Base-by-base conservation (phyloP, 2,329 filamentous ascomycete species). In the Trichoderma lentiforme region DNA sequence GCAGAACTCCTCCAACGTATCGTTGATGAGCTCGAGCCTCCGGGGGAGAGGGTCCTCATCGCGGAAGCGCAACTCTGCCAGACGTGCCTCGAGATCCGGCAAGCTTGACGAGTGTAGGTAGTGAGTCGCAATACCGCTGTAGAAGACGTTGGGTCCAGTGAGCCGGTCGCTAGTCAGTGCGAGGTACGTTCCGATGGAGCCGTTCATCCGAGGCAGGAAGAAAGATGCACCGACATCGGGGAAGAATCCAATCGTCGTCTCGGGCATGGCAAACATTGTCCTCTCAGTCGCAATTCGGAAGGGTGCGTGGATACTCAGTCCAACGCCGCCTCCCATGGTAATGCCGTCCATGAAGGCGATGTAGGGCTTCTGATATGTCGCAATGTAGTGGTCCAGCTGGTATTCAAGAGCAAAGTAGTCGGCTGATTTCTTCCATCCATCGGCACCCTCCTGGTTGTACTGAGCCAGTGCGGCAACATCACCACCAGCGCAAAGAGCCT, bases 181-280 rank as follows among this genome's bases (percentile, higher is more conserved):
- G 57, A 99, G 90, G 82, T 98, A 99, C 24, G 93, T 97, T 71
- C 96, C 96, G 71, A 97, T 83, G 72, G 90, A 86, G 64, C 96
- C 96, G 77, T 97, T 90, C 86, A 99, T 90, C 74, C 94, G 89
- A 18, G 96, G 93, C 69, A 99, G 86, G 86, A 98, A 98, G 86
- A 98, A 99, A 12, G 93, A 97, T 36, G 92, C 97, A 73, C 96
- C 96, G 63, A 99, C 96, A 79, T 99, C 97, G 7, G 97, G 96
- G 87, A 99, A 99, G 86, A 98, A 98, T 51, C 96, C 96, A 79
- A 99, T 99, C 9, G 90, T 97, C 4, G 96, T 99, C 84, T 99
- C 96, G 34, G 96, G 96, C 96, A 99, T 99, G 76, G 97, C 95
- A 78, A 99, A 98, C 62, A 97, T 84, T 6, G 96, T 99, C 79